Conservation (phyloP, 2,329 filamentous ascomycete species). For the Ceratocystis eucalypticola region DNA sequence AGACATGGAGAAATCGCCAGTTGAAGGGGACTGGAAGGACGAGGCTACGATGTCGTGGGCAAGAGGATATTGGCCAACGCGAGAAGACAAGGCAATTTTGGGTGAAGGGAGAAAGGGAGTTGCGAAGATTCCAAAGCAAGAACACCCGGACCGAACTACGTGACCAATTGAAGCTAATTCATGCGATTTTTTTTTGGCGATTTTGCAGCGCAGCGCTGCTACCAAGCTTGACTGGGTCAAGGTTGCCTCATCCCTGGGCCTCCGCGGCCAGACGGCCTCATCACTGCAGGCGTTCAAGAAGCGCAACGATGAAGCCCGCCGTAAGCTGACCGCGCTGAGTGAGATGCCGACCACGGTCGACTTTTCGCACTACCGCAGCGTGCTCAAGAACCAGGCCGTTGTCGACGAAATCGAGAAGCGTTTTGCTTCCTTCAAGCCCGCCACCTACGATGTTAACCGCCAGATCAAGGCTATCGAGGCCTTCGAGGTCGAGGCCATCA, state of each 20-base stretch:
- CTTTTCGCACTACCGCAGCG: constrained; percentile 80
- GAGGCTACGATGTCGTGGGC: too few relatives aligned
- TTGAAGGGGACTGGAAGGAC: too few relatives aligned
- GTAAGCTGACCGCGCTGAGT: constrained; percentile 72
- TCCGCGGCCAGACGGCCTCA: constrained; percentile 84
- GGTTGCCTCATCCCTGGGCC: constrained; percentile 83
- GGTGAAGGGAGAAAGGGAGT: too few relatives aligned
- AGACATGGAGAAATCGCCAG: too few relatives aligned
- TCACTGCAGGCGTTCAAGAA: constrained; percentile 97
- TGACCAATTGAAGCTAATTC: constrained; percentile 1
- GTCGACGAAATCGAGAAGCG: constrained; percentile 96
- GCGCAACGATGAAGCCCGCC: constrained; percentile 96
- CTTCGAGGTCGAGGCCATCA: constrained; percentile 91
- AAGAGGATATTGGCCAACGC: too few relatives aligned
- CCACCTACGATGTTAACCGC: constrained; percentile 79
- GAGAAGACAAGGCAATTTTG: too few relatives aligned
- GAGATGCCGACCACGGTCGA: constrained; percentile 80
- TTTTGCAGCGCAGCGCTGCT: constrained; percentile 78
- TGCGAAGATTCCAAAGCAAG: too few relatives aligned
- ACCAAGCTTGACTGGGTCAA: constrained; percentile 99
- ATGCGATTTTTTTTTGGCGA: constrained; percentile 8
- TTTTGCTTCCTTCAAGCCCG: constrained; percentile 81
- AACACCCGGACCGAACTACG: too few relatives aligned
- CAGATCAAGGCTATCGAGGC: constrained; percentile 98
- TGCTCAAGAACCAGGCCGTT: constrained; percentile 92